Base-by-base conservation (phyloP, 2,329 filamentous ascomycete genomes). In the Alternaria novae-zelandiae region DNA sequence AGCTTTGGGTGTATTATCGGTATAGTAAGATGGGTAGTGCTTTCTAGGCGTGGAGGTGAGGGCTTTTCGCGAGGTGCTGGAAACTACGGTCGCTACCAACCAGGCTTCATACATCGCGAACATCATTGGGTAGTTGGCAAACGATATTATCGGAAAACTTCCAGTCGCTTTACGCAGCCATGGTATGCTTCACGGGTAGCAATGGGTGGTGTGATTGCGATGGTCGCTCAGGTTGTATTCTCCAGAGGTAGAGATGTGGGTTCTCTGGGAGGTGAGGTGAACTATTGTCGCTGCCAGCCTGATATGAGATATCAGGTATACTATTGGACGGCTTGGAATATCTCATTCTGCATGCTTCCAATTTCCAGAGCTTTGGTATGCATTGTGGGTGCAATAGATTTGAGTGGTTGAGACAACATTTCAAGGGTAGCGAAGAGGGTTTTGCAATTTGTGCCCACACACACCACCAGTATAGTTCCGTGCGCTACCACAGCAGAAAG, bases 231-330 rank as follows among this genome's bases (percentile, higher is more conserved):
- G 9, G 5, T 41, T 17, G 36, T 17, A 17, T 17, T 10, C 36
- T 3, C 0, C 36, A 41, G 5, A 0, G 0, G 36, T 41, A 0
- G 36, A n/a, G 9, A 41, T n/a, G 32, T 3, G 32, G 15, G 8
- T 5, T n/a, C 32, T 2, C 4, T 3, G 2, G 7, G 32, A 41
- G 8, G 32, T 1, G 0, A 41, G 7, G 32, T 1, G 4, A 10
- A 41, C 36, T 1, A 41, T 17, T 41, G 36, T 41, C 36, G n/a
- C 36, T 2, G 4, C n/a, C 36, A 17, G 8, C 2, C 15, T 41
- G n/a, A 3, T 1, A 41, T 41, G n/a, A 11, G 5, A 17, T 17
- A 41, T 17, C 15, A 6, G 9, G 2, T 41, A n/a, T 4, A 0
- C 2, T 41, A 17, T 41, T 41, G 36, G 36, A 17, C 9, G 9